phyloP scores from a whole-genome alignment of 805 yeast genomes.

The Cyberlindnera subsufficiens region DNA sequence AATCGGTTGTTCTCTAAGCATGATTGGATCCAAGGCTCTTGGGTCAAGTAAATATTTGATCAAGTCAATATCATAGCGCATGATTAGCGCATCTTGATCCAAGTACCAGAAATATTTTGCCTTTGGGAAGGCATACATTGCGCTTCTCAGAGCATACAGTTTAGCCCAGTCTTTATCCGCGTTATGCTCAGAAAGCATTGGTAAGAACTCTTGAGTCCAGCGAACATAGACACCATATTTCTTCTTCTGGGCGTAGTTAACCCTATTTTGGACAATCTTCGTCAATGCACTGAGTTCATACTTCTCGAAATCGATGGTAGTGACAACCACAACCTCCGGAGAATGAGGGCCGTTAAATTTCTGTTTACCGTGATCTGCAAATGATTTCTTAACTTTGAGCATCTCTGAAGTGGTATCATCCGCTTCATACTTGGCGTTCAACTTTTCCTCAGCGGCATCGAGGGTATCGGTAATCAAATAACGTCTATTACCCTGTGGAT shows the following conservation, averaged over 20 bases:
- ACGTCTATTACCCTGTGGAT: constrained; percentile 36
- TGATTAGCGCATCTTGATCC: constrained; percentile 71
- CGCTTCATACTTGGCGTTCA: constrained; percentile 32
- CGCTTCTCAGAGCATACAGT: constrained; percentile 64
- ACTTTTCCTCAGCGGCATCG: constrained; percentile 31
- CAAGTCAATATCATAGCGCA: constrained; percentile 62
- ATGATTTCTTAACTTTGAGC: constrained; percentile 44
- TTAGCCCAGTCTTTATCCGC: constrained; percentile 57
- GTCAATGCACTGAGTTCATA: constrained; percentile 55
- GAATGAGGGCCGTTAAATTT: constrained; percentile 34
- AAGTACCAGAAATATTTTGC: constrained; percentile 90
- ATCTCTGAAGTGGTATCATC: constrained; percentile 28
- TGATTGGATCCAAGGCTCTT: constrained; percentile 53
- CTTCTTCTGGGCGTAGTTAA: constrained; percentile 79
- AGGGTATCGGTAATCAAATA: constrained; percentile 30
- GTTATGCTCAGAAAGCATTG: constrained; percentile 39
- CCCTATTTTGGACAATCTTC: constrained; percentile 75
- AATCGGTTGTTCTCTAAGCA: constrained; percentile 67
- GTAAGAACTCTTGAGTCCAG: constrained; percentile 79
- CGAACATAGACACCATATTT: constrained; percentile 80
- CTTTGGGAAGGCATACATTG: constrained; percentile 89
- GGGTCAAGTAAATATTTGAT: constrained; percentile 53
- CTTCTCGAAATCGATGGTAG: constrained; percentile 70
- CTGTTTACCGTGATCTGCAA: constrained; percentile 60
- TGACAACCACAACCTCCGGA: constrained; percentile 72